Evolutionary conservation across 805 yeast genomes (phyloP).

Genomic region (Ogataea pignaliae): DNA sequence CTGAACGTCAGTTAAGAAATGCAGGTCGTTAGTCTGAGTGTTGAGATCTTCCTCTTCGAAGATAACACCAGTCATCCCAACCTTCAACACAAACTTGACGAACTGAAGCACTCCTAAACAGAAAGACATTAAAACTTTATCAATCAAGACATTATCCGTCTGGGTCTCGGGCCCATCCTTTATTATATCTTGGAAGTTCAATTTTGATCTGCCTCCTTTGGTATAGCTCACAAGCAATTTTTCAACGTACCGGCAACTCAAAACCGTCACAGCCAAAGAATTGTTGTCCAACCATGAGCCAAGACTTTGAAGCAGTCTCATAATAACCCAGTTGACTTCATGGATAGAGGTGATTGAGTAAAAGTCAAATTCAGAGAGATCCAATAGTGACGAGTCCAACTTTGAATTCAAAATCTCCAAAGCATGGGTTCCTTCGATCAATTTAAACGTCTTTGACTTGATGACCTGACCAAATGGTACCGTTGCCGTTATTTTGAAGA

Average conservation of each 20-base stretch:
- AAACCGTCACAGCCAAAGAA: conserved; percentile 69
- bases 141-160: conserved; percentile 33
- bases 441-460: conserved; percentile 54
- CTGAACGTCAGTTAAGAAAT: conserved; percentile 27
- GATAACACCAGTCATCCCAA: conserved; percentile 54
- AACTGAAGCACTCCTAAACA: conserved; percentile 51
- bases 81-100: conserved; percentile 41
- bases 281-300: conserved; percentile 76
- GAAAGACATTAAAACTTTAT: conserved; percentile 47
- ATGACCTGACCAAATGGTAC: conserved; percentile 49
- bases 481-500: conserved; percentile 34
- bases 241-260: conserved; percentile 65
- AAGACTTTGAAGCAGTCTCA: conserved; percentile 47
- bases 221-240: conserved; percentile 13
- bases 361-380: conserved; percentile 42
- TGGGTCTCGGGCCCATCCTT: not conserved
- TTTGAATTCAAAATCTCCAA: conserved; percentile 67
- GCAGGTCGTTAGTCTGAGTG: conserved; percentile 55
- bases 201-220: conserved; percentile 4
- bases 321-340: conserved; percentile 47
- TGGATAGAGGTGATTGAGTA: conserved; percentile 29
- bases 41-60: conserved; percentile 76
- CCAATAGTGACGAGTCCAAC: conserved; percentile 75
- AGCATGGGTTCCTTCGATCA: conserved; percentile 85
- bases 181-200: conserved; percentile 5